phyloP scores from a whole-genome alignment of 768 basidiomycete species.

The Leucosporidium yakuticum region DNA sequence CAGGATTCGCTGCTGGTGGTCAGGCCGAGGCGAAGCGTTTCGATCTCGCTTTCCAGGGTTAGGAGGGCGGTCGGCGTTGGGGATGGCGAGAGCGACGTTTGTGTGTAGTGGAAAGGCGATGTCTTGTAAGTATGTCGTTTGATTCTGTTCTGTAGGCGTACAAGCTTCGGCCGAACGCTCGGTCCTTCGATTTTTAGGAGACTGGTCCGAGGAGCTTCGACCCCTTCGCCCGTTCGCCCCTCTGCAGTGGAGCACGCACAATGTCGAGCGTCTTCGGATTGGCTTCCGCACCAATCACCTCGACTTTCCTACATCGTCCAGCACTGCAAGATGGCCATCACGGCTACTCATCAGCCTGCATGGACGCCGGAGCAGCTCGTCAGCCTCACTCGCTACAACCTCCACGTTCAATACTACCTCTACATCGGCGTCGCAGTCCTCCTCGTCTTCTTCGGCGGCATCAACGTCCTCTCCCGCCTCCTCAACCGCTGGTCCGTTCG shows the following conservation, averaged over 20 bases:
- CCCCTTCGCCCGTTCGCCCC: background rate
- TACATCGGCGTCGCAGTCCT: slow-evolving; percentile 7
- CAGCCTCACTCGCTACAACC: slow-evolving; percentile 21
- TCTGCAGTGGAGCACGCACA: background rate
- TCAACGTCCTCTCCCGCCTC: slow-evolving; percentile 5
- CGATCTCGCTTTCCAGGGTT: slow-evolving; percentile 83
- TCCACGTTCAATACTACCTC: slow-evolving; percentile 6
- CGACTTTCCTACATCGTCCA: background rate
- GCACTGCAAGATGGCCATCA: background rate
- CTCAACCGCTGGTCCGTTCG: background rate
- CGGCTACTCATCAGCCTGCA: background rate
- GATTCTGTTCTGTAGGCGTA: no score
- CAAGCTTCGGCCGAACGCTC: no score
- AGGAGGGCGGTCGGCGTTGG: no score
- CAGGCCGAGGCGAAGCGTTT: slow-evolving; percentile 75
- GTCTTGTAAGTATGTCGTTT: no score
- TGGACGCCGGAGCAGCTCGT: background rate
- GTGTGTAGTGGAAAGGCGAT: no score
- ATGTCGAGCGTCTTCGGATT: background rate
- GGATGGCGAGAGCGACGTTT: no score
- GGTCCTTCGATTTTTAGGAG: no score
- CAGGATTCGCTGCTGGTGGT: slow-evolving; percentile 92
- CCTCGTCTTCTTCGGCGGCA: slow-evolving; percentile 1
- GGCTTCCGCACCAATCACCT: background rate
- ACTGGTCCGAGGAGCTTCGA: no score